Percentiles rank a stretch among this genome's conserved stretches.
These are phyloP conservation scores for Fusarium devonianum DNA, from an alignment of 2,329 filamentous ascomycete genomes.

Conservation along the genomic window DNA sequence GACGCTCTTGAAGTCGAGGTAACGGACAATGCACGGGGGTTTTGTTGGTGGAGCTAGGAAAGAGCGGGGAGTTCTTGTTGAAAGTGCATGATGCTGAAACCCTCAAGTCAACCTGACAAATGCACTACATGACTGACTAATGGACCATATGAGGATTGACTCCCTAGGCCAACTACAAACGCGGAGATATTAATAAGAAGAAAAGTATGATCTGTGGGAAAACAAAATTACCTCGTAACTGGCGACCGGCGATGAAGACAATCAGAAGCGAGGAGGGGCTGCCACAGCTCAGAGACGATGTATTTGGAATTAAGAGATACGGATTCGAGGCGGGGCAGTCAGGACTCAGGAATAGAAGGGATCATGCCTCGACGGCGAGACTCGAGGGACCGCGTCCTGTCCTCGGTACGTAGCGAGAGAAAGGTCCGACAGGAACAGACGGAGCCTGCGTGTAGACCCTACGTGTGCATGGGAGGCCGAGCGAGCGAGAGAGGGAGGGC, in stretches of 20 bases:
- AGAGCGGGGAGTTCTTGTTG: slow-evolving; percentile 2
- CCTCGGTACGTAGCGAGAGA: neutral
- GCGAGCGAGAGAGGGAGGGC: slow-evolving; percentile 14
- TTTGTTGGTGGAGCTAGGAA: too few relatives aligned
- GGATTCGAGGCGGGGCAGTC: slow-evolving; percentile 18
- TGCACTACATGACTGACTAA: neutral
- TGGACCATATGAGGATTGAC: slow-evolving; percentile 1
- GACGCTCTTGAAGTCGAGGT: too few relatives aligned
- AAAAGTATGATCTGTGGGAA: too few relatives aligned
- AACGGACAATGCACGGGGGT: too few relatives aligned
- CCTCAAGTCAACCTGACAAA: neutral
- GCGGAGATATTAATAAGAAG: neutral
- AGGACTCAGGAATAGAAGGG: too few relatives aligned
- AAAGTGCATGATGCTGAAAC: too few relatives aligned
- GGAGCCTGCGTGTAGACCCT: slow-evolving; percentile 6
- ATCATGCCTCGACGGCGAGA: too few relatives aligned
- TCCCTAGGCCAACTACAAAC: slow-evolving; percentile 4
- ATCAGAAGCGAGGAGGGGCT: slow-evolving; percentile 15
- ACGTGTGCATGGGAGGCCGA: too few relatives aligned
- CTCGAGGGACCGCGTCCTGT: slow-evolving; percentile 6
- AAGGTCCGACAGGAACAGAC: slow-evolving; percentile 2
- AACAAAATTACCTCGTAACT: slow-evolving; percentile 5
- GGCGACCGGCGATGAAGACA: slow-evolving; percentile 2
- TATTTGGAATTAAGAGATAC: slow-evolving; percentile 16
- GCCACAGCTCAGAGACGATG: slow-evolving; percentile 7